These are phyloP conservation scores for Phytophthora citricola DNA, from an alignment of 352 stramenopile species.

Conservation along the genomic window DNA sequence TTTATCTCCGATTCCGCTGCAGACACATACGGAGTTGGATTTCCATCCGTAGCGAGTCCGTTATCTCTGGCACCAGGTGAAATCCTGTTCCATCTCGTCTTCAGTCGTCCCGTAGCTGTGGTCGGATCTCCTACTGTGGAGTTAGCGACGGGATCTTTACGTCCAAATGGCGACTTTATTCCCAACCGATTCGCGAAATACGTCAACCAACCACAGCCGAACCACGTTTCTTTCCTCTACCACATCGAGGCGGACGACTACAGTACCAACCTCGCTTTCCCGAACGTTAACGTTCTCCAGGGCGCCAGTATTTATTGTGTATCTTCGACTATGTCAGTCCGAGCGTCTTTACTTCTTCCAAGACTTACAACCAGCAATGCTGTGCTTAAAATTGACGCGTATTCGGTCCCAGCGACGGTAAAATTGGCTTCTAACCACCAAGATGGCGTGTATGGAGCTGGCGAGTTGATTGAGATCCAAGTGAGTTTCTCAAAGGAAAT, in stretches of 20 bases:
- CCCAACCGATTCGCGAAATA: slow-evolving; percentile 60
- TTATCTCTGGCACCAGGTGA: slow-evolving; percentile 60
- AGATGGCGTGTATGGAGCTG: slow-evolving; percentile 59
- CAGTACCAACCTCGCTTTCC: slow-evolving; percentile 65
- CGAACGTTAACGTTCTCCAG: slow-evolving; percentile 45
- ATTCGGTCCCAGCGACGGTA: slow-evolving; percentile 63
- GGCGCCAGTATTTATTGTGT: slow-evolving; percentile 51
- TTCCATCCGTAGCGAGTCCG: slow-evolving; percentile 57
- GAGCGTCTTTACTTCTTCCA: slow-evolving; percentile 43
- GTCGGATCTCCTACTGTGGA: slow-evolving; percentile 54
- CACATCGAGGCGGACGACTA: slow-evolving; percentile 60
- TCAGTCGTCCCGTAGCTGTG: slow-evolving; percentile 62
- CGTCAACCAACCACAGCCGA: slow-evolving; percentile 48
- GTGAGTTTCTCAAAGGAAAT: slow-evolving; percentile 73
- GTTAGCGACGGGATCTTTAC: slow-evolving; percentile 64
- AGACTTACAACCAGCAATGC: slow-evolving; percentile 38
- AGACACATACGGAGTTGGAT: slow-evolving; percentile 71
- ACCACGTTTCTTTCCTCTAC: slow-evolving; percentile 71
- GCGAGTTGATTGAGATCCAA: slow-evolving; percentile 74
- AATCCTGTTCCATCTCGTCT: slow-evolving; percentile 73
- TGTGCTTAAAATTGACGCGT: slow-evolving; percentile 55
- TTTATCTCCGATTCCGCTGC: slow-evolving; percentile 51
- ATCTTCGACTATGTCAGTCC: slow-evolving; percentile 49
- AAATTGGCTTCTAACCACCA: slow-evolving; percentile 60
- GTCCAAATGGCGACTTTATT: slow-evolving; percentile 47